A percentile compares a stretch with the other conserved stretches of the same genome.
Evolutionary conservation across 495 filamentous ascomycete genomes (phyloP).

Genomic region (Bacidia rubella): DNA sequence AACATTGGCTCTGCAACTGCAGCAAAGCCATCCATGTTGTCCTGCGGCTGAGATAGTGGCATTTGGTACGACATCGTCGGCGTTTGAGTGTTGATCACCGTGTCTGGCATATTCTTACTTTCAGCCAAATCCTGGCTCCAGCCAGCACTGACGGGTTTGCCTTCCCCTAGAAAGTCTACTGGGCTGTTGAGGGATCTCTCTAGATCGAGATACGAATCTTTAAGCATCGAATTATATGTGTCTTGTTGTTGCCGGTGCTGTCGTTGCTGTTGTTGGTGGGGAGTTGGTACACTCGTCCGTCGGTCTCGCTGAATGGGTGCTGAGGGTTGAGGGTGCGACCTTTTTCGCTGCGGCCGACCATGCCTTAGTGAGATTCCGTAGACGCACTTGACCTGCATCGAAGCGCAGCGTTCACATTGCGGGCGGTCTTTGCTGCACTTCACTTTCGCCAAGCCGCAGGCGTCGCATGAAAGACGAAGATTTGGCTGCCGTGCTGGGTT

Average conservation of each 20-base stretch:
- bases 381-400: slow-evolving; percentile 16
- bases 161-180: not conserved
- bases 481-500: not conserved
- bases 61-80: too few relatives aligned
- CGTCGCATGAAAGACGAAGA: slow-evolving; percentile 16
- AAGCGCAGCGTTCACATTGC: slow-evolving; percentile 16
- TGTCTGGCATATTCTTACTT: too few relatives aligned
- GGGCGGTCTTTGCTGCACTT: slow-evolving; percentile 24
- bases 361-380: slow-evolving; percentile 21
- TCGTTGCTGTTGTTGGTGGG: not conserved
- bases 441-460: slow-evolving; percentile 23
- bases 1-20: not conserved
- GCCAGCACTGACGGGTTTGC: not conserved
- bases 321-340: not conserved
- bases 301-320: not conserved
- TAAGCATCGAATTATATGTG: not conserved
- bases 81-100: too few relatives aligned
- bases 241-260: not conserved
- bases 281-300: not conserved
- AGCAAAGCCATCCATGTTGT: too few relatives aligned
- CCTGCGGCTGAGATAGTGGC: too few relatives aligned
- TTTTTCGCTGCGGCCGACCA: slow-evolving; percentile 17
- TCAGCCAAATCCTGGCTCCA: not conserved
- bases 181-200: not conserved
- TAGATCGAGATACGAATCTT: not conserved